A percentile compares a stretch with the other conserved stretches of the same genome.
These are phyloP conservation scores for Epichloe sibirici DNA, from an alignment of 2,329 filamentous ascomycete species.

Conservation along the genomic window DNA sequence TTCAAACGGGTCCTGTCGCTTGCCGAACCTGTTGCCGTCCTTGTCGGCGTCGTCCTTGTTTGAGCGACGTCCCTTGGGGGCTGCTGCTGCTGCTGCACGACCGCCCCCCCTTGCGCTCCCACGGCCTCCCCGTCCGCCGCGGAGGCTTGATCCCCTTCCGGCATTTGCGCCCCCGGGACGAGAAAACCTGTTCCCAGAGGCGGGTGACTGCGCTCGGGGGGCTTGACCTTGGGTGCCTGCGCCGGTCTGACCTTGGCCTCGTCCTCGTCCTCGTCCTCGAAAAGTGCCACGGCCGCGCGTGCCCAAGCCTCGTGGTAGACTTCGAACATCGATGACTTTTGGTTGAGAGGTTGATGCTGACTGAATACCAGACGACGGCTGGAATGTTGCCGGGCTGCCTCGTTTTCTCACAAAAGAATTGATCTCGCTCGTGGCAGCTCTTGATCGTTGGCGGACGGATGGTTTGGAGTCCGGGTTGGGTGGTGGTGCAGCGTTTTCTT, in stretches of 20 bases:
- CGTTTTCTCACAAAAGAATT: constrained; percentile 17
- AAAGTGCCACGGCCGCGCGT: constrained; percentile 16
- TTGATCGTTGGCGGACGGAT: constrained; percentile 19
- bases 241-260: constrained; percentile 5
- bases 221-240: neutral
- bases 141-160: constrained; percentile 3
- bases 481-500: constrained; percentile 14
- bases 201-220: constrained; percentile 2
- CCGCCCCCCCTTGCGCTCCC: constrained; percentile 8
- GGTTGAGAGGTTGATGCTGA: constrained; percentile 10
- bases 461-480: constrained; percentile 10
- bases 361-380: neutral
- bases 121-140: constrained; percentile 10
- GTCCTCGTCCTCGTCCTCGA: constrained; percentile 8
- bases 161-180: neutral
- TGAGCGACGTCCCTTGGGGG: constrained; percentile 10
- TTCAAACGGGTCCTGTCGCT: constrained; percentile 13
- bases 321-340: constrained; percentile 28
- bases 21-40: constrained; percentile 10
- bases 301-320: constrained; percentile 20
- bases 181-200: constrained; percentile 11
- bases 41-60: constrained; percentile 16
- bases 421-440: constrained; percentile 23
- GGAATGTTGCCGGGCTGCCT: constrained; percentile 2
- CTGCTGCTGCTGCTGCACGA: constrained; percentile 3